Percentiles rank a stretch among this genome's conserved stretches.
These are phyloP conservation scores for Metschnikowia reukaufii DNA, from an alignment of 805 yeast genomes.

Conservation along the genomic window DNA sequence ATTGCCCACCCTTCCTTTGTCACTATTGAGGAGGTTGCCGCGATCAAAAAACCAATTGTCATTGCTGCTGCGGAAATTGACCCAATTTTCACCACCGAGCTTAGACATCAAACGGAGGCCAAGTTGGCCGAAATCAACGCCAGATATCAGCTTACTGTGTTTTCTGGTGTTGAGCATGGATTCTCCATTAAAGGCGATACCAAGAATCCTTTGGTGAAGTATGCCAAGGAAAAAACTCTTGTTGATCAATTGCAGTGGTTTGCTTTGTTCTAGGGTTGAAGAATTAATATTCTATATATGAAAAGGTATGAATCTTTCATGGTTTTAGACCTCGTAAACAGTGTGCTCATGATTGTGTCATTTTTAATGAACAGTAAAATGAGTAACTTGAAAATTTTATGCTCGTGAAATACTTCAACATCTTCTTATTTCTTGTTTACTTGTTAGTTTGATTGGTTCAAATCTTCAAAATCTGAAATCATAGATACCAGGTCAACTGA, in stretches of 20 bases:
- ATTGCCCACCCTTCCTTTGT: constrained; percentile 84
- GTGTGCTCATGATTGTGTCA: not conserved
- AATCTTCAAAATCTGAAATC: too few species aligned
- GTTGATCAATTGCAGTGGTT: constrained; percentile 39
- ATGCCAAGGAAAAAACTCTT: constrained; percentile 68
- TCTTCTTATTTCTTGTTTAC: too few species aligned
- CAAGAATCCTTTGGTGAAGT: constrained; percentile 48
- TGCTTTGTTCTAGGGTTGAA: constrained; percentile 5
- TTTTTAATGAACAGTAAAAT: too few species aligned
- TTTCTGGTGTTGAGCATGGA: constrained; percentile 71
- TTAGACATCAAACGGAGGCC: constrained; percentile 61
- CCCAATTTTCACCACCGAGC: constrained; percentile 57
- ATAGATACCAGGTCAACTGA: too few species aligned
- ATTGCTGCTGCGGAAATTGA: constrained; percentile 79
- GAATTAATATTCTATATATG: not conserved
- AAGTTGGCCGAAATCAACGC: constrained; percentile 50
- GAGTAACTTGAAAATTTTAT: too few species aligned
- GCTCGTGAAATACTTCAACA: too few species aligned
- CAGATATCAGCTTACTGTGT: constrained; percentile 60
- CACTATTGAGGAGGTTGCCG: constrained; percentile 60
- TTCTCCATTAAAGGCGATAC: constrained; percentile 78
- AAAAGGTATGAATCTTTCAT: not conserved
- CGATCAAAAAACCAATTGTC: constrained; percentile 59
- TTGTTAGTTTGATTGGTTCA: too few species aligned
- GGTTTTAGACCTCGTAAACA: not conserved